phyloP scores from a whole-genome alignment of 1,284 basidiomycete genomes.

The Lignosus rhinocerotis region DNA sequence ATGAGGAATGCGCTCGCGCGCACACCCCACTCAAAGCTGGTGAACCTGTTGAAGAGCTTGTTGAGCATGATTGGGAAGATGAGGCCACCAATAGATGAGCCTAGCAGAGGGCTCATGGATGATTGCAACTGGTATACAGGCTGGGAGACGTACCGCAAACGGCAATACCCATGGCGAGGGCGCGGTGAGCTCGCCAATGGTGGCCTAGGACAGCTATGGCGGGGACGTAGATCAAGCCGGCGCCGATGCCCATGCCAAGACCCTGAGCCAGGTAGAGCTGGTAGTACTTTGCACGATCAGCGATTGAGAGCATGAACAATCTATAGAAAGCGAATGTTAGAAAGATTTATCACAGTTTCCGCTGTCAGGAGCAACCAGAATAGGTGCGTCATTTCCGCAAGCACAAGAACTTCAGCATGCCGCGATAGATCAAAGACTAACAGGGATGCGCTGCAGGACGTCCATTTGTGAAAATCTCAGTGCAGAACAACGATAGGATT shows the following conservation, averaged over 20 bases:
- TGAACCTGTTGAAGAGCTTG: slow-evolving; percentile 26
- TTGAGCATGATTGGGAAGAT: slow-evolving; percentile 34
- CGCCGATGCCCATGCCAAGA: slow-evolving; percentile 45
- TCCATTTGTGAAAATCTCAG: too few relatives aligned
- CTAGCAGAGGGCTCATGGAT: slow-evolving; percentile 11
- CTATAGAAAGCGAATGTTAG: background rate
- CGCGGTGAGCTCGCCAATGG: slow-evolving; percentile 16
- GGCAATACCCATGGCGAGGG: slow-evolving; percentile 25
- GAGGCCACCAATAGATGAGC: slow-evolving; percentile 29
- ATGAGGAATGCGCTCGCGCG: slow-evolving; percentile 17
- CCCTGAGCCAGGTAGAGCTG: slow-evolving; percentile 31
- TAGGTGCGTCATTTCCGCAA: background rate
- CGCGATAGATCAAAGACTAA: too few relatives aligned
- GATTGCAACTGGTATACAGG: background rate
- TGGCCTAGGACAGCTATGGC: slow-evolving; percentile 17
- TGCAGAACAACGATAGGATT: too few relatives aligned
- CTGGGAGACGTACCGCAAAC: slow-evolving; percentile 20
- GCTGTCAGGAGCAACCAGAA: background rate
- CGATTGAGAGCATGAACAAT: slow-evolving; percentile 32
- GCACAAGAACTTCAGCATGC: too few relatives aligned
- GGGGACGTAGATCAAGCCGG: slow-evolving; percentile 38
- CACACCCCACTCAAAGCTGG: slow-evolving; percentile 31
- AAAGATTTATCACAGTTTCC: background rate
- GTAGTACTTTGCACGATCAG: slow-evolving; percentile 26
- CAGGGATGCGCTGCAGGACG: too few relatives aligned